phyloP scores from a whole-genome alignment of 148 eudicot genomes.

The Rhododendron simsii region DNA sequence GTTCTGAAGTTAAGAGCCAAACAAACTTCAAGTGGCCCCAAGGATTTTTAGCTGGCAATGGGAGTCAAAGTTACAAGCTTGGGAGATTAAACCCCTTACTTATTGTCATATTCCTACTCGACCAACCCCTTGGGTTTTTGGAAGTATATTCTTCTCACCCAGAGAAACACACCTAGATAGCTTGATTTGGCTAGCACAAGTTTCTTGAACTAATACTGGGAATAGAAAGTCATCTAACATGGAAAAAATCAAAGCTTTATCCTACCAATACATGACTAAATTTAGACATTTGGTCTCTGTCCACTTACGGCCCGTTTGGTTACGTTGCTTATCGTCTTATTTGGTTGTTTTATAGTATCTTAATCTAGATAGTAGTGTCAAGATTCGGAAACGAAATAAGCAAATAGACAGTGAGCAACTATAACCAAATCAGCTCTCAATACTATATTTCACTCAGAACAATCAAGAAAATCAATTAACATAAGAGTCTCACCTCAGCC shows the following conservation, averaged over 20 bases:
- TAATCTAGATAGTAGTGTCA: neutral
- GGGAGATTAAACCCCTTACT: neutral
- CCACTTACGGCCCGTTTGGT: neutral
- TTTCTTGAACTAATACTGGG: neutral
- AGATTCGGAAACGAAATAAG: too few relatives aligned
- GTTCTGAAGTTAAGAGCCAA: neutral
- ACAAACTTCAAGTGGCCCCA: neutral
- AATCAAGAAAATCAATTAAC: neutral
- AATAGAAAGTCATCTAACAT: neutral
- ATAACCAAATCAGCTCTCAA: neutral
- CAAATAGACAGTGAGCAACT: neutral
- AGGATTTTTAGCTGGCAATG: neutral
- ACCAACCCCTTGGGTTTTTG: neutral
- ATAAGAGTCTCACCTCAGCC: conserved; percentile 52
- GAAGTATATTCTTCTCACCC: neutral
- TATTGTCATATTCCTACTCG: neutral
- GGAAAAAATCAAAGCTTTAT: neutral
- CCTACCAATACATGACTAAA: neutral
- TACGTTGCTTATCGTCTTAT: neutral
- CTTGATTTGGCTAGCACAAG: neutral
- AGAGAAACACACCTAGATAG: neutral
- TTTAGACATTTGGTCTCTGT: too few relatives aligned
- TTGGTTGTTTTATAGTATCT: too few relatives aligned
- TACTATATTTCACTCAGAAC: neutral
- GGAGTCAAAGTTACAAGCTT: neutral